A percentile compares a stretch with the other conserved stretches of the same genome.
Evolutionary conservation across 495 filamentous ascomycete genomes (phyloP).

Genomic region (Penicillium paxilli): DNA sequence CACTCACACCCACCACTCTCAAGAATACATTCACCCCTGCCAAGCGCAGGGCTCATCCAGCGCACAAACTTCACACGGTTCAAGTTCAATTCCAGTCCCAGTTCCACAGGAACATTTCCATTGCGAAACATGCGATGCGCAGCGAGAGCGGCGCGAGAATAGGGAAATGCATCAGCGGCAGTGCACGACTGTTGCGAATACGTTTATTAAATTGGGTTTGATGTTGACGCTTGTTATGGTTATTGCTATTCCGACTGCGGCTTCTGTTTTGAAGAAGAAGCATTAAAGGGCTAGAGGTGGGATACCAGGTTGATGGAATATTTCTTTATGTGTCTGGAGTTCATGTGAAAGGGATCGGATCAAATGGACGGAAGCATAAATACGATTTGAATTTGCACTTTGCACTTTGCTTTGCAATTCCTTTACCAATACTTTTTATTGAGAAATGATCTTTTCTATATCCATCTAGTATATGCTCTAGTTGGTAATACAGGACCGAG

Average conservation of each 20-base stretch:
- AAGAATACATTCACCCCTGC: background rate
- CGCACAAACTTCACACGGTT: background rate
- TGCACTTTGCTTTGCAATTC: too few relatives aligned
- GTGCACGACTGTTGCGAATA: background rate
- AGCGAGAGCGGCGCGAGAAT: background rate
- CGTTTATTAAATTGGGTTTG: background rate
- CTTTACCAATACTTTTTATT: background rate
- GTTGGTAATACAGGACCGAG: background rate
- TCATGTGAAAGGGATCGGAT: background rate
- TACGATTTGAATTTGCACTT: background rate
- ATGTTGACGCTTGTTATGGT: background rate
- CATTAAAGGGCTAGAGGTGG: background rate
- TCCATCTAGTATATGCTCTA: background rate
- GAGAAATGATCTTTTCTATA: background rate
- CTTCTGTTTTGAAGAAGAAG: background rate
- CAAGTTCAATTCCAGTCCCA: too few relatives aligned
- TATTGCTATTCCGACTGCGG: background rate
- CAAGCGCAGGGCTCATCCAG: background rate
- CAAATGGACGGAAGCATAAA: too few relatives aligned
- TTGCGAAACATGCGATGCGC: background rate
- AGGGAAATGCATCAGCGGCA: background rate
- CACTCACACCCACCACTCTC: background rate
- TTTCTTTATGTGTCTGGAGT: too few relatives aligned
- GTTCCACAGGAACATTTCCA: background rate
- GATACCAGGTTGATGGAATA: background rate